These are phyloP conservation scores for Fusarium hostae DNA, from an alignment of 2,329 filamentous ascomycete species.

Conservation along the genomic window DNA sequence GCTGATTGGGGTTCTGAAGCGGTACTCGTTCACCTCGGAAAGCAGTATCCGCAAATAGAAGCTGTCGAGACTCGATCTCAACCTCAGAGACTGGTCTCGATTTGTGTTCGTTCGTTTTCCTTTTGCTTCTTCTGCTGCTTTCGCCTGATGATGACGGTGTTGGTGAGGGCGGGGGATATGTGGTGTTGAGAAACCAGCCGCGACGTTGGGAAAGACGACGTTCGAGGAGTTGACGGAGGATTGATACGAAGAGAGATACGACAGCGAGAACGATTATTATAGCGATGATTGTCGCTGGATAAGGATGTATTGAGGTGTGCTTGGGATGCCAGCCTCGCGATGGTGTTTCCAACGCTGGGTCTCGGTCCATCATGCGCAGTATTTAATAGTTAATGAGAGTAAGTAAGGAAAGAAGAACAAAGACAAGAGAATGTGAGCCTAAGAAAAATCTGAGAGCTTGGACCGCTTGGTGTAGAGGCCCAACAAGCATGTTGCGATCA, in stretches of 20 bases:
- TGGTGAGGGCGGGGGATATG: slow-evolving; percentile 14
- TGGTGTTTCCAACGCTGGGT: neutral
- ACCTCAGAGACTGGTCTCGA: slow-evolving; percentile 21
- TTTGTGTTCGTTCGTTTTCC: neutral
- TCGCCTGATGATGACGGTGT: slow-evolving; percentile 7
- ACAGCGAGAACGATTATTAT: slow-evolving; percentile 33
- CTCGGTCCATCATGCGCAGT: slow-evolving; percentile 14
- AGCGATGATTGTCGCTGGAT: slow-evolving; percentile 36
- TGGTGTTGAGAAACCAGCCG: slow-evolving; percentile 31
- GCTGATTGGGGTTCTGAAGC: slow-evolving; percentile 26
- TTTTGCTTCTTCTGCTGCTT: slow-evolving; percentile 5
- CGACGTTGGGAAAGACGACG: slow-evolving; percentile 20
- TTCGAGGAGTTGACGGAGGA: slow-evolving; percentile 33
- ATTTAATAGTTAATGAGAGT: neutral
- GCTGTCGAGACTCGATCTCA: slow-evolving; percentile 33
- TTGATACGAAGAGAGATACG: slow-evolving; percentile 33
- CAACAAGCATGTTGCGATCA: slow-evolving; percentile 10
- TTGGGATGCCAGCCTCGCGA: neutral
- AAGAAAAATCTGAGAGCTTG: slow-evolving; percentile 11
- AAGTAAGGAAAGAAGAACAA: neutral
- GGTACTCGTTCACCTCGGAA: slow-evolving; percentile 33
- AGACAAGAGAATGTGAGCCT: neutral
- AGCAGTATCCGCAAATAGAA: slow-evolving; percentile 24
- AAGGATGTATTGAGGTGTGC: slow-evolving; percentile 20
- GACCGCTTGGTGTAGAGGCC: slow-evolving; percentile 8